Evolutionary conservation across 139 green algal species (phyloP).

Genomic region (Chlamydomonas sp.): DNA sequence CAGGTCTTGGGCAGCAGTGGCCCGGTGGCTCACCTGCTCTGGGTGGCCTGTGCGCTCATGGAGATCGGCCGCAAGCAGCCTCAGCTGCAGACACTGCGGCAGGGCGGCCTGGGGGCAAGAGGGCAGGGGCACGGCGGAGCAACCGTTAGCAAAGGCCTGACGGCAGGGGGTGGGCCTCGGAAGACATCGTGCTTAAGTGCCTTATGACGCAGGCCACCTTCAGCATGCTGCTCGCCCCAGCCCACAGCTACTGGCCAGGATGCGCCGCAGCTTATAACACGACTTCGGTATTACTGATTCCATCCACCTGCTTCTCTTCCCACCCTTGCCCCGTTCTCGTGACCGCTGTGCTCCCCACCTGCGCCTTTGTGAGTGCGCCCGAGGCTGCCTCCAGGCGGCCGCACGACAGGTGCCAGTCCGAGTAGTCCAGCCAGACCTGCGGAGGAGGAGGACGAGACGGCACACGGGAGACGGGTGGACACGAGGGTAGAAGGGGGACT

Average conservation of each 20-base stretch:
- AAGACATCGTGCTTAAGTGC: no score
- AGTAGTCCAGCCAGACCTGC: conserved; percentile 65
- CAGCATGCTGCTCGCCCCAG: no score
- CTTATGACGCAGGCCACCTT: no score
- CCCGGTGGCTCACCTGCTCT: not conserved
- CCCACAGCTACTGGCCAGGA: no score
- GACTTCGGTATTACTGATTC: no score
- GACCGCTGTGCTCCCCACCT: not conserved
- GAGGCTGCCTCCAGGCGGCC: conserved; percentile 10
- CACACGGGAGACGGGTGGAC: not conserved
- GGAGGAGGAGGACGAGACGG: not conserved
- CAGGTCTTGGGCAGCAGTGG: no score
- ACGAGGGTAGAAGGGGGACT: not conserved
- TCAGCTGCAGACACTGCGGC: conserved; percentile 26
- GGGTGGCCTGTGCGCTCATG: conserved; percentile 22
- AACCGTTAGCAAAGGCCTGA: no score
- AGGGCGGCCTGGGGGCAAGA: not conserved
- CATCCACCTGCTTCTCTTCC: not conserved
- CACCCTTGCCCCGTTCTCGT: not conserved
- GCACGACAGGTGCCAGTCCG: conserved; percentile 49
- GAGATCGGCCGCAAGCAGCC: conserved; percentile 21
- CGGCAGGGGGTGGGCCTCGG: no score
- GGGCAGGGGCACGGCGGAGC: no score
- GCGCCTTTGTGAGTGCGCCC: conserved; percentile 14
- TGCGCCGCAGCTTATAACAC: no score